Evolutionary conservation across 768 basidiomycete species (phyloP), one percentile per base, ranked within the genome.

Genomic region (Amanita rimosa): DNA sequence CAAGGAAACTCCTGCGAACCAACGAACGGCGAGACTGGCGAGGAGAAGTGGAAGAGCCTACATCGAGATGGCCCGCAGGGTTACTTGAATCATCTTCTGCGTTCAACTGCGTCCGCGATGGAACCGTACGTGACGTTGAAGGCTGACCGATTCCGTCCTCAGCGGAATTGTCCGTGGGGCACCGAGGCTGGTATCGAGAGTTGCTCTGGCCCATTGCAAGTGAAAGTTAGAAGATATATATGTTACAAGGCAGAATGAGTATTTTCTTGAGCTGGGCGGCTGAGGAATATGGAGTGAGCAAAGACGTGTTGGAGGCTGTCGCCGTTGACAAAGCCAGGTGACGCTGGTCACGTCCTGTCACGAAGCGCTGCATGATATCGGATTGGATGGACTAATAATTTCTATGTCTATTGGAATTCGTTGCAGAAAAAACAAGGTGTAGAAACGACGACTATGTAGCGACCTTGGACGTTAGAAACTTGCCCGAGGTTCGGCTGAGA

Each of bases 1-100:
- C 67, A 50, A 58, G 52, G 38, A 73, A 57, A 45, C 64, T 68
- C 40, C 55, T 67, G 3, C 69, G 64, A 3, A 70, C 57, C 5
- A 63, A 53, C 24, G 60, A 48, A 8, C 58, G 53, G 17, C 46
- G 51, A 43, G 50, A 57, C 50, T 39, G 54, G 56, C 44, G 47
- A 52, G 52, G 31, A 24, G 51, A 29, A 29, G 45, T n/a, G 17
- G 50, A 6, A 21, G 54, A n/a, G n/a, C 24, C 42, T 14, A 34
- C 13, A 37, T 43, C 42, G 21, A 35, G 16, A 37, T 45, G n/a
- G 29, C 43, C 24, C 6, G 17, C n/a, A 24, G 21, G 10, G 19
- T 10, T 11, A 35, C 41, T 38, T 34, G 21, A 35, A 19, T 27
- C 11, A 39, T 46, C 46, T 42, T 47, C 45, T 19, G 27, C 9